Percentiles rank a stretch among this genome's conserved stretches.
phyloP scores from a whole-genome alignment of 768 basidiomycete species.

The Kwoniella pini region DNA sequence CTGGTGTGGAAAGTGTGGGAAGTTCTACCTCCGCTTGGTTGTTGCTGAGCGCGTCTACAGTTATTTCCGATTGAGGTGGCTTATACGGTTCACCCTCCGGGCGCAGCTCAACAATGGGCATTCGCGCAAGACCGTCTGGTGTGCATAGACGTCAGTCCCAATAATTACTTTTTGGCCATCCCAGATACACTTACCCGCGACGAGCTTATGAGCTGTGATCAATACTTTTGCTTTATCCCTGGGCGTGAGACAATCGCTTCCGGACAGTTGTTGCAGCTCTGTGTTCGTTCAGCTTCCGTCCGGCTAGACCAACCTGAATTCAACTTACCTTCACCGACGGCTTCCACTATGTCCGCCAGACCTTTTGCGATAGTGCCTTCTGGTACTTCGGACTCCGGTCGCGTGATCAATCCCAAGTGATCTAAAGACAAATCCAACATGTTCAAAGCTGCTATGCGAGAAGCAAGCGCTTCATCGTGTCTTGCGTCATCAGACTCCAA shows the following conservation, averaged over 20 bases:
- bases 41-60: neutral
- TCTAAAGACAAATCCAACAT: slow-evolving; percentile 83
- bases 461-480: slow-evolving; percentile 87
- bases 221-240: slow-evolving; percentile 76
- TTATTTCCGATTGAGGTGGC: neutral
- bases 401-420: slow-evolving; percentile 84
- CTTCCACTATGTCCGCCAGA: slow-evolving; percentile 66
- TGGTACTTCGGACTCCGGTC: slow-evolving; percentile 55
- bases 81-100: slow-evolving; percentile 59
- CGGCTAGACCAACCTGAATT: too few species aligned
- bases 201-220: slow-evolving; percentile 77
- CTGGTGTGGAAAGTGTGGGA: slow-evolving; percentile 6
- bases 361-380: slow-evolving; percentile 40
- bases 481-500: slow-evolving; percentile 72
- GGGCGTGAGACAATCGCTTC: slow-evolving; percentile 62
- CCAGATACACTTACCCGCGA: slow-evolving; percentile 67
- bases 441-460: slow-evolving; percentile 85
- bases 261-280: slow-evolving; percentile 64
- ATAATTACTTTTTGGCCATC: too few species aligned
- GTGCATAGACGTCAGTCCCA: slow-evolving; percentile 14
- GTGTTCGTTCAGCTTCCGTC: neutral
- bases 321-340: slow-evolving; percentile 73
- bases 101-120: slow-evolving; percentile 74
- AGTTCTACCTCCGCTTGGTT: neutral
- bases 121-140: slow-evolving; percentile 49